These are phyloP conservation scores for Colletotrichum sp. DNA, from an alignment of 2,329 filamentous ascomycete genomes.

Conservation along the genomic window DNA sequence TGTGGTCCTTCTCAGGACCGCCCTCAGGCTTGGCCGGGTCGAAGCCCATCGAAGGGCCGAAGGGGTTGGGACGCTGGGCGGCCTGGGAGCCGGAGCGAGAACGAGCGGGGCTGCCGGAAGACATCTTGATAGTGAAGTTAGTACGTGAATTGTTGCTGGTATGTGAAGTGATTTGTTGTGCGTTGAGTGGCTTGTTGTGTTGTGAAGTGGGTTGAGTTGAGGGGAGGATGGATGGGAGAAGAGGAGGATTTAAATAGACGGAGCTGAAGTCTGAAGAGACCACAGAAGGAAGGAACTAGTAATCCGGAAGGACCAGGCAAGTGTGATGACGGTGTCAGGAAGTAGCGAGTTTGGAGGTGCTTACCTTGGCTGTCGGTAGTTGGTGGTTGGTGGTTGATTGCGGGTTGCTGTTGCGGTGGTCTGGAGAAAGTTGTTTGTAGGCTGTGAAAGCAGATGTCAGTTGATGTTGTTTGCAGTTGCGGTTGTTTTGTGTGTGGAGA, in stretches of 20 bases:
- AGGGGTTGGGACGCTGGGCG: background rate
- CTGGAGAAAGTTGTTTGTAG: background rate
- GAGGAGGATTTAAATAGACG: background rate
- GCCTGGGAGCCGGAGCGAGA: slow-evolving; percentile 2
- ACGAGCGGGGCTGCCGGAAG: background rate
- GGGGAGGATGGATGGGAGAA: background rate
- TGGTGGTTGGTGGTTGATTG: background rate
- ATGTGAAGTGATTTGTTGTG: background rate
- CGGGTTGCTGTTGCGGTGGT: background rate
- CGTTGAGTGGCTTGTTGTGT: background rate
- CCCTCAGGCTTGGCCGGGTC: slow-evolving; percentile 46
- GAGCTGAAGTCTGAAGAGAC: background rate
- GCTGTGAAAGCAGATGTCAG: background rate
- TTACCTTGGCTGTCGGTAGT: background rate
- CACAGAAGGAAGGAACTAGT: background rate
- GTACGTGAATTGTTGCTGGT: background rate
- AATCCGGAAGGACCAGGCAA: background rate
- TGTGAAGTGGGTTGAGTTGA: background rate
- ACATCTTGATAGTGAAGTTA: background rate
- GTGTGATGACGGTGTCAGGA: background rate
- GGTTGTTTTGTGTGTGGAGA: background rate
- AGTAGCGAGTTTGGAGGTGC: background rate
- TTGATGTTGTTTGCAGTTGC: background rate
- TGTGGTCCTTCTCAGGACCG: slow-evolving; percentile 30
- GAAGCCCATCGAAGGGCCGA: slow-evolving; percentile 35